Evolutionary conservation across 148 eudicot genomes (phyloP), one percentile per base, ranked within the genome.

Genomic region (Rhododendron williamsianum): DNA sequence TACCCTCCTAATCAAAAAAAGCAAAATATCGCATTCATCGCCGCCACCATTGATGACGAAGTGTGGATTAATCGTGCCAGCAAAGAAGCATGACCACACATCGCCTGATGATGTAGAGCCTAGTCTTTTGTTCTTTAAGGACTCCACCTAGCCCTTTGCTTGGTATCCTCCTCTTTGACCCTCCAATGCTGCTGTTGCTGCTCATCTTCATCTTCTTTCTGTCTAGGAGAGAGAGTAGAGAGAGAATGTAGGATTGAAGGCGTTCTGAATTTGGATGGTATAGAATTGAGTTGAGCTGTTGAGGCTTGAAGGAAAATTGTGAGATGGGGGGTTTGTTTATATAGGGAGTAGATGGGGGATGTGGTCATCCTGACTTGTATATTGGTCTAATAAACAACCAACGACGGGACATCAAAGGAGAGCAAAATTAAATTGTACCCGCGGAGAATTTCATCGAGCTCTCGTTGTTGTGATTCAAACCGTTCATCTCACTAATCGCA

Each of bases 71-170:
- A 25, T 96, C 99, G 92, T 96, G 98, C 92, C 95, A 96, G 80
- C 99, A 96, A 82, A 96, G 94, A 23, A 96, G 96, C 99, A 96
- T 96, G 79, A 96, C 98, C 3, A 96, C 98, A 89, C 99, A 96
- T 89, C 98, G 91, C 79, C 91, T 91, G 4, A 96, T 96, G 11
- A 96, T 96, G 84, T 91, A 91, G 13, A 91, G 91, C 88, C 74
- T 87, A 4, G 92, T 88, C 87, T 90, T 91, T 87, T 90, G 93
- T 60, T 91, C 85, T 77, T 84, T 90, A 0, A 91, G 90, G 46
- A 96, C 92, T 25, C 94, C 93, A 83, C 97, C 94, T 58, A 93
- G 77, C 58, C 98, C 92, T 33, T 91, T 91, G 85, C 93, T 93
- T 36, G 94, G 89, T 16, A 91, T 87, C 89, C 93, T 96, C 76